phyloP scores from a whole-genome alignment of 73 alveolate genomes.

The Tetrahymena thermophila region DNA sequence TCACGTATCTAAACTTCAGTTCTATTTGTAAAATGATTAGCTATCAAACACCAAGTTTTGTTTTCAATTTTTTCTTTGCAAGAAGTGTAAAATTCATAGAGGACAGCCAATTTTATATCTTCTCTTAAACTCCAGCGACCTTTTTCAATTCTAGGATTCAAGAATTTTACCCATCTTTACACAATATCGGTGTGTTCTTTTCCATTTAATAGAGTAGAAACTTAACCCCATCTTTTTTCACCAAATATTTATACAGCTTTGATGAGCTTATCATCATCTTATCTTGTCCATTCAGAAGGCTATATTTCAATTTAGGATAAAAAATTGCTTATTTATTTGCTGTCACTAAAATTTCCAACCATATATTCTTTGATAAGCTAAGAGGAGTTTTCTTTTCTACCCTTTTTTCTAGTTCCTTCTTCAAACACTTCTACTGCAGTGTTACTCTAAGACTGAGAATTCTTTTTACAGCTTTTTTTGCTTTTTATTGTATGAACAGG shows the following conservation, averaged over 20 bases:
- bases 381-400: not conserved
- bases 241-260: not conserved
- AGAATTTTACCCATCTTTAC: constrained; percentile 65
- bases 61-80: constrained; percentile 23
- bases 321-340: not conserved
- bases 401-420: not conserved
- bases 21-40: constrained; percentile 71
- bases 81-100: constrained; percentile 58
- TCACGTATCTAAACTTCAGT: constrained; percentile 90
- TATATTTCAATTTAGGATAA: not conserved
- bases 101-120: constrained; percentile 69
- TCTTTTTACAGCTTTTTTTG: too few relatives aligned
- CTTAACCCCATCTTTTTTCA: not conserved
- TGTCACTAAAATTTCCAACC: not conserved
- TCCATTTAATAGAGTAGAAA: not conserved
- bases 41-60: constrained; percentile 66
- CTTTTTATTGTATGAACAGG: not conserved
- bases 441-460: not conserved
- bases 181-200: not conserved
- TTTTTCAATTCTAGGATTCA: constrained; percentile 65
- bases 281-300: not conserved
- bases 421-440: not conserved
- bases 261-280: not conserved
- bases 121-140: constrained; percentile 75
- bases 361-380: not conserved